Percentiles rank a stretch among this genome's conserved stretches.
Evolutionary conservation across 208 protist genomes (phyloP).

Genomic region (Tritrichomonas musculus): DNA sequence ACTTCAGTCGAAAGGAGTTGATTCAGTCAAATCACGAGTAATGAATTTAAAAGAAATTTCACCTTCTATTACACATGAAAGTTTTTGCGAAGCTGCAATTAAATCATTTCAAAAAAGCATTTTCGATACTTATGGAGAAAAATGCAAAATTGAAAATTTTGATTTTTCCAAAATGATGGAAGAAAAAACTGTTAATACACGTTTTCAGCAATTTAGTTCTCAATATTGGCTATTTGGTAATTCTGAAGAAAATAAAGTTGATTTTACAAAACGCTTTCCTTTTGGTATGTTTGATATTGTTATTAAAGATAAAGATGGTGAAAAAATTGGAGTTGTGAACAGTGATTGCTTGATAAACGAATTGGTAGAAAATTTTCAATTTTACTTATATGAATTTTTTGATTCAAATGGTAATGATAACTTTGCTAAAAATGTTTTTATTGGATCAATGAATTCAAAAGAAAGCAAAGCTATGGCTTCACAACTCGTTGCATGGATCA

Average conservation of each 20-base stretch:
- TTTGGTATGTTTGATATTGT: conserved; percentile 8
- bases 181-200: neutral
- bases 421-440: no score
- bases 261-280: neutral
- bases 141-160: neutral
- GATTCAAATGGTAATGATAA: no score
- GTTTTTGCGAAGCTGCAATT: neutral
- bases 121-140: no score
- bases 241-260: neutral
- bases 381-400: no score
- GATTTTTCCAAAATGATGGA: neutral
- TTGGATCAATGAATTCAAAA: no score
- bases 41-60: neutral
- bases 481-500: no score
- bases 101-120: neutral
- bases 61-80: neutral
- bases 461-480: no score
- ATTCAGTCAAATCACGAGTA: neutral
- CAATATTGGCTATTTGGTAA: neutral
- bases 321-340: neutral
- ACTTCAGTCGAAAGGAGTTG: neutral
- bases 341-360: conserved; percentile 14
- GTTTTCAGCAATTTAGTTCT: neutral
- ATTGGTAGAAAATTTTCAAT: neutral
- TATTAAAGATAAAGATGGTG: neutral